Evolutionary conservation across 2,329 filamentous ascomycete species (phyloP).

Genomic region (Stemphylium vesicarium): DNA sequence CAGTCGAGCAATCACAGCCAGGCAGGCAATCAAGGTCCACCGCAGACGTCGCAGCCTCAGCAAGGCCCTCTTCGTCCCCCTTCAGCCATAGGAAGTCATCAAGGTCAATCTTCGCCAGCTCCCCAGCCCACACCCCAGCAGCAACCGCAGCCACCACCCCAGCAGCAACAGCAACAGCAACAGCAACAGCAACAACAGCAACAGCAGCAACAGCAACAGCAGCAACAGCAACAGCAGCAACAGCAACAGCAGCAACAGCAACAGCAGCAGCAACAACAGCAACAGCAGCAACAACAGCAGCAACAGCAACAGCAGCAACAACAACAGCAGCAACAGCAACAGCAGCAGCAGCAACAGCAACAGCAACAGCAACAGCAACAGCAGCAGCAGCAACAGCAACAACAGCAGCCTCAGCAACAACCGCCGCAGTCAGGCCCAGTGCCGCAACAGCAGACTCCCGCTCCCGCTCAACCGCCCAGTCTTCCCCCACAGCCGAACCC

Average conservation of each 20-base stretch:
- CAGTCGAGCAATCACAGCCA: slow-evolving; percentile 58
- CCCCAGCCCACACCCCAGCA: slow-evolving; percentile 45
- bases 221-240: slow-evolving; percentile 46
- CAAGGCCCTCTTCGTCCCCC: slow-evolving; percentile 49
- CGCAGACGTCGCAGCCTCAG: slow-evolving; percentile 43
- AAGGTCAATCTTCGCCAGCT: slow-evolving; percentile 49
- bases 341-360: slow-evolving; percentile 48
- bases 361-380: slow-evolving; percentile 47
- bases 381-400: slow-evolving; percentile 47
- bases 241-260: slow-evolving; percentile 3
- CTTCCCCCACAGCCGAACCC: slow-evolving; percentile 42
- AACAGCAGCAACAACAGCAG: slow-evolving; percentile 46
- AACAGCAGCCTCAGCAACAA: slow-evolving; percentile 40
- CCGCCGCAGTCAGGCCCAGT: slow-evolving; percentile 51
- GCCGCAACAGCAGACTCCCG: slow-evolving; percentile 53
- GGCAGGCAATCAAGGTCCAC: slow-evolving; percentile 48
- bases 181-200: slow-evolving; percentile 21
- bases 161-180: slow-evolving; percentile 48
- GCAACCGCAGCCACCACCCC: slow-evolving; percentile 50
- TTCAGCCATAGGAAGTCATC: slow-evolving; percentile 47
- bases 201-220: slow-evolving; percentile 28
- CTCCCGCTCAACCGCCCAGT: slow-evolving; percentile 44
- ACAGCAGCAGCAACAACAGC: slow-evolving; percentile 14
- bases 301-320: slow-evolving; percentile 41
- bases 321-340: neutral